phyloP scores from a whole-genome alignment of 306 rosid species.

The Lathyrus sativus region DNA sequence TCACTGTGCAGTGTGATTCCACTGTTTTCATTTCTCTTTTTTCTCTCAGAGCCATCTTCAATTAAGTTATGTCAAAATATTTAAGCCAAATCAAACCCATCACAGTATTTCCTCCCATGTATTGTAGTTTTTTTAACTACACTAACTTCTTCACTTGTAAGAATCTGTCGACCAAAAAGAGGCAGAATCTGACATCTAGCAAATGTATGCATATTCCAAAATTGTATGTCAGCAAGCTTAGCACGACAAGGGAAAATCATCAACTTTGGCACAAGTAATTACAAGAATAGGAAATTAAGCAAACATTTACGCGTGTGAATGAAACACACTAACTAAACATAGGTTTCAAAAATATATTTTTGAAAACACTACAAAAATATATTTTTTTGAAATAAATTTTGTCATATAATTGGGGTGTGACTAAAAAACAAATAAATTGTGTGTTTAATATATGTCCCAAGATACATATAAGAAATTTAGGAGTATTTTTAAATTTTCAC shows the following conservation, averaged over 20 bases:
- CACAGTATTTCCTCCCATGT: slow-evolving; percentile 41
- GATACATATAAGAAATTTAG: no score
- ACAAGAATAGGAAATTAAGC: slow-evolving; percentile 9
- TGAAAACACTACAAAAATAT: no score
- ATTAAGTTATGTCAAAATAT: no score
- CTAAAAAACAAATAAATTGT: no score
- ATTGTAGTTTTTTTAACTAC: slow-evolving; percentile 38
- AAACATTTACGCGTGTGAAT: slow-evolving; percentile 12
- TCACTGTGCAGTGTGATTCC: slow-evolving; percentile 23
- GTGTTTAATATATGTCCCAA: no score
- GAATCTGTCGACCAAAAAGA: slow-evolving; percentile 53
- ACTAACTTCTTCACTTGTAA: slow-evolving; percentile 43
- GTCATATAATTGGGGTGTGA: background rate
- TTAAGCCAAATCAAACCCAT: no score
- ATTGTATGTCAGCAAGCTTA: slow-evolving; percentile 45
- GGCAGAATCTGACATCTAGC: slow-evolving; percentile 54
- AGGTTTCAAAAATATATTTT: no score
- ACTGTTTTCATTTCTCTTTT: slow-evolving; percentile 31
- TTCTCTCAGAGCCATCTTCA: slow-evolving; percentile 41
- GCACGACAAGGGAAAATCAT: slow-evolving; percentile 55
- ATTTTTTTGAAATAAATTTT: background rate
- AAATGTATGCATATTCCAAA: slow-evolving; percentile 54
- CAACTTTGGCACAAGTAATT: slow-evolving; percentile 34
- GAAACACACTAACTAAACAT: background rate
- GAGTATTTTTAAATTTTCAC: no score